Base-by-base conservation (phyloP, 176 grass and related monocot species). In the Musa schizocarpa region DNA sequence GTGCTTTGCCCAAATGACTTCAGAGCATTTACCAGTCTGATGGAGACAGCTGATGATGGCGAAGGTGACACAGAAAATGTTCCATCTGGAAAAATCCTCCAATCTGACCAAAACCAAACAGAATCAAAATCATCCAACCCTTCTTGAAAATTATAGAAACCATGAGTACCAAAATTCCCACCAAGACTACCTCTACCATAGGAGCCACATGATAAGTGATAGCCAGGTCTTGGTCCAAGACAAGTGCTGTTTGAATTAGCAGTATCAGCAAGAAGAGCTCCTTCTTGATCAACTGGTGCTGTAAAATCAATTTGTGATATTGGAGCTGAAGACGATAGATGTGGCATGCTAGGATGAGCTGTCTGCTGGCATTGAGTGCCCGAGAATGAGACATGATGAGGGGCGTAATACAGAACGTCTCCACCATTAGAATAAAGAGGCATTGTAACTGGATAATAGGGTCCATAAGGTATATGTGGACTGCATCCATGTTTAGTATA, bases 341-440 rank as follows among this genome's bases (percentile, higher is more conserved):
- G 88, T 80, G 83, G 72, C 81, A 86, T 88, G 83, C 75, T 82
- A 83, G 86, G 86, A 72, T 83, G 81, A 86, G 80, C 78, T 67
- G 86, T 76, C 80, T 92, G 93, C 68, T 88, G 93, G 83, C 88
- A 97, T 81, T 91, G 93, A 79, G 88, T 74, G 75, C 84, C 95
- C 59, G 90, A 90, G 82, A 91, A 99, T 74, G 90, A 89, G 78
- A 98, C 89, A 80, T 93, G 88, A 82, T 93, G 90, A 88, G 89
- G 85, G 53, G 89, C 78, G 82, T 98, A 98, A 80, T 82, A 83
- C 80, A 93, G 95, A 56, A 79, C 87, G 82, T 93, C 90, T 83
- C 95, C 86, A 81, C 79, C 82, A 82, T 70, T 76, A 81, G 84
- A 64, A 22, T 88, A 86, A 81, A 91, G 82, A 80, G 90, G 93